Evolutionary conservation across 805 yeast species (phyloP).

Genomic region (Zygosaccharomyces rouxii): DNA sequence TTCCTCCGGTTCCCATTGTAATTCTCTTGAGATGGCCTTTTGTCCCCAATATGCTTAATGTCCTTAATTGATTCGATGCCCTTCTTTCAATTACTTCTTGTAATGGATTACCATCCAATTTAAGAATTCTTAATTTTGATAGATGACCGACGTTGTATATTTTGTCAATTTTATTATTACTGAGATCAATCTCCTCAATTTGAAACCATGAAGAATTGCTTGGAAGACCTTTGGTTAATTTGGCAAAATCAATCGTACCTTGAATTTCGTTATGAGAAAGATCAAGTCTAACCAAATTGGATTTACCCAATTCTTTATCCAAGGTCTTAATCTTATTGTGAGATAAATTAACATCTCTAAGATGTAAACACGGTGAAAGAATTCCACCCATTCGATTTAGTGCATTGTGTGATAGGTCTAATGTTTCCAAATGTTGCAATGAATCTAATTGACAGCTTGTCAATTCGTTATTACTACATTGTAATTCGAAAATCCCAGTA

Average conservation of each 20-base stretch:
- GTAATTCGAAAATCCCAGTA: conserved; percentile 11
- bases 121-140: conserved; percentile 17
- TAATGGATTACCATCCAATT: conserved; percentile 26
- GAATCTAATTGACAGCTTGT: conserved; percentile 16
- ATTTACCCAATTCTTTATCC: conserved; percentile 18
- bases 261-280: conserved; percentile 22
- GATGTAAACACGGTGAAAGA: conserved; percentile 16
- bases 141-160: conserved; percentile 23
- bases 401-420: conserved; percentile 23
- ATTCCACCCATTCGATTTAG: conserved; percentile 15
- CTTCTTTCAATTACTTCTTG: conserved; percentile 11
- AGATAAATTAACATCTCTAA: conserved; percentile 23
- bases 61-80: conserved; percentile 2
- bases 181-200: conserved; percentile 24
- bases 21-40: neutral
- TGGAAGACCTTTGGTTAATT: conserved; percentile 11
- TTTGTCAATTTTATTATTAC: conserved; percentile 22
- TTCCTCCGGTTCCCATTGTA: neutral
- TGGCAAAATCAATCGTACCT: conserved; percentile 27
- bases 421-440: conserved; percentile 21
- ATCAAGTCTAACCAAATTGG: conserved; percentile 18
- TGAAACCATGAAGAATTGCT: conserved; percentile 17
- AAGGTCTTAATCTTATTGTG: conserved; percentile 21
- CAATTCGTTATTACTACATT: conserved; percentile 19
- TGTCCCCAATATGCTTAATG: conserved; percentile 8